Conservation (phyloP, 345 rosid species). For the Barbarea vulgaris region DNA sequence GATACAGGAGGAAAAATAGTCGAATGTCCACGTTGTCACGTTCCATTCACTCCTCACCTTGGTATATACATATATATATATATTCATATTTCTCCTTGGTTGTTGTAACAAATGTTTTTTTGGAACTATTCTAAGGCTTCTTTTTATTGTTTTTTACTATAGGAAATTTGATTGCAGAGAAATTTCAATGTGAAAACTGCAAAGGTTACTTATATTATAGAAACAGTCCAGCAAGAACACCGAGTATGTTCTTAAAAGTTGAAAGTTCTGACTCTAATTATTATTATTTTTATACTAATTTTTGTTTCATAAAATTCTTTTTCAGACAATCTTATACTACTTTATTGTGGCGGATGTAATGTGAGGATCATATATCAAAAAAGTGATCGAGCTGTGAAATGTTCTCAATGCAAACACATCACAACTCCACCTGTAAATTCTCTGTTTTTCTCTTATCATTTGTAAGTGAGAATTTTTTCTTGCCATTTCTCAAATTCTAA, state of each 20-base stretch:
- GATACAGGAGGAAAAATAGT: slow-evolving; percentile 3
- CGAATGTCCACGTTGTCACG: slow-evolving; percentile 23
- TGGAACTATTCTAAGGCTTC: neutral
- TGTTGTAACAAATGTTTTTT: neutral
- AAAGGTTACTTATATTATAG: neutral
- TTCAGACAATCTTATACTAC: slow-evolving; percentile 1
- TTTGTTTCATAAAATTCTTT: neutral
- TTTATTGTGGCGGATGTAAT: slow-evolving; percentile 31
- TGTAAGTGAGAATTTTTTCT: neutral
- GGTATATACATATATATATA: slow-evolving; percentile 4
- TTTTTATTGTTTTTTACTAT: neutral
- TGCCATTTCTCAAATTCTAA: neutral
- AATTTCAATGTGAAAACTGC: slow-evolving; percentile 26
- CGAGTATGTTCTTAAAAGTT: slow-evolving; percentile 1
- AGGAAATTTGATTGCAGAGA: slow-evolving; percentile 8
- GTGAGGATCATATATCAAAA: neutral
- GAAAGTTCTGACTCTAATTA: neutral
- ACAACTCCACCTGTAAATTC: slow-evolving; percentile 7
- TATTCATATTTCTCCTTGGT: neutral
- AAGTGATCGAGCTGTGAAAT: slow-evolving; percentile 26
- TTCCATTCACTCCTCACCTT: slow-evolving; percentile 12
- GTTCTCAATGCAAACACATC: slow-evolving; percentile 33
- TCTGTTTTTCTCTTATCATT: neutral
- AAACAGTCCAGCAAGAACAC: neutral
- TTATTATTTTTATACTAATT: neutral